Conservation (phyloP, 2,329 filamentous ascomycete genomes). For the Fusarium sp. region DNA sequence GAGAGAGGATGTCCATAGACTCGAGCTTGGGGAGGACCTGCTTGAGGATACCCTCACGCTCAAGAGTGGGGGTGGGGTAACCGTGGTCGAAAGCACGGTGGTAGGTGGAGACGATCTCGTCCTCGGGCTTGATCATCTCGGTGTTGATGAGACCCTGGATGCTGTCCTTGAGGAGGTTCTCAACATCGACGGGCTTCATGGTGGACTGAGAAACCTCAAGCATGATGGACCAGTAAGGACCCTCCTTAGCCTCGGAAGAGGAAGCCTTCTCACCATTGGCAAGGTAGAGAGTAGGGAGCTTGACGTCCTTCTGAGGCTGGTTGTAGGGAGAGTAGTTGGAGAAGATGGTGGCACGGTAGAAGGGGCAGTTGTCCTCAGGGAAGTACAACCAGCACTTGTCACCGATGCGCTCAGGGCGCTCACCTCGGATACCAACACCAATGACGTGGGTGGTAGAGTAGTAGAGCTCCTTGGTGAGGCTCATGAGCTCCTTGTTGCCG, state of each 20-base stretch:
- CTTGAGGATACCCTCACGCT: slow-evolving; percentile 94
- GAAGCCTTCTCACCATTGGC: slow-evolving; percentile 85
- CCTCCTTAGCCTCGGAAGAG: slow-evolving; percentile 79
- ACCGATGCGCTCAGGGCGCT: slow-evolving; percentile 92
- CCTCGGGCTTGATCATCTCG: slow-evolving; percentile 88
- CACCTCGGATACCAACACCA: slow-evolving; percentile 92
- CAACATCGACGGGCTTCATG: slow-evolving; percentile 92
- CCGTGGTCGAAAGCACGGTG: slow-evolving; percentile 98
- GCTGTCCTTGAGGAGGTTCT: slow-evolving; percentile 86
- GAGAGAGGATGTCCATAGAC: slow-evolving; percentile 90
- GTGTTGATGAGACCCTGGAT: slow-evolving; percentile 99
- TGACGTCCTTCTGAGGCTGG: slow-evolving; percentile 84
- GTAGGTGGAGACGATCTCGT: slow-evolving; percentile 98
- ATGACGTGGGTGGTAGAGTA: slow-evolving; percentile 98
- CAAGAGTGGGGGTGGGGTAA: slow-evolving; percentile 93
- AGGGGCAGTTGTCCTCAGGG: slow-evolving; percentile 97
- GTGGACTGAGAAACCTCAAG: slow-evolving; percentile 95
- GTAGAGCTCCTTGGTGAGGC: slow-evolving; percentile 89
- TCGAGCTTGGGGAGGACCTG: slow-evolving; percentile 93
- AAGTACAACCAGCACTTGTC: slow-evolving; percentile 99
- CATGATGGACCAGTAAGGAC: slow-evolving; percentile 99
- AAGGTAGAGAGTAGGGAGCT: slow-evolving; percentile 87
- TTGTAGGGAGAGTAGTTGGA: slow-evolving; percentile 99
- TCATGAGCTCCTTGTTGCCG: slow-evolving; percentile 85
- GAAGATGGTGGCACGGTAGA: slow-evolving; percentile 99